Base-by-base conservation (phyloP, 352 stramenopile genomes). In the Phytophthora palmivora region DNA sequence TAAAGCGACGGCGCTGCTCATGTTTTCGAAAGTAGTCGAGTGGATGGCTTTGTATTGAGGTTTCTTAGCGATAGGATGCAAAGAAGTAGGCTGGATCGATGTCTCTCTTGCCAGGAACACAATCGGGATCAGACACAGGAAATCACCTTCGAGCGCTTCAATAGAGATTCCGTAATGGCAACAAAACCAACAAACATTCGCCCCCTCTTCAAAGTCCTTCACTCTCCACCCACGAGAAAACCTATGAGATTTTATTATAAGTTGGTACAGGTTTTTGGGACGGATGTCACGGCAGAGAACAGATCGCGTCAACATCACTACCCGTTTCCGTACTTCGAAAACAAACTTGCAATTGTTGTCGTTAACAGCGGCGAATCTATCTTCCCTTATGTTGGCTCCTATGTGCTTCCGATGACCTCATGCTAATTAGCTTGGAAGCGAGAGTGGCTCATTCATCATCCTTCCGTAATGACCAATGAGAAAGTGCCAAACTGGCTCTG, bases 211-310 rank as follows among this genome's bases (percentile, higher is more conserved):
- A 57, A 71, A 58, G 52, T 66, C 53, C 66, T 70, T 74, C 66
- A 74, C 66, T 74, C 50, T 74, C 60, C 54, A 70, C 45, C 49
- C 59, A 74, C 60, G 38, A 71, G 22, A 71, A 72, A 59, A 39
- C 48, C 66, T 64, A 10, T 14, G 6, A 32, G 53, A 69, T 7
- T 12, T 14, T 22, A 48, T 45, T 28, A 34, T 12, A 18, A 28
- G 6, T 42, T n/a, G 4, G 41, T 63, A 42, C 28, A 38, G 36
- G 26, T 51, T 34, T 18, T 32, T 1, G 15, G 30, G 47, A 57
- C 39, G 55, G 54, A 39, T 56, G 62, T 56, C 62, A 66, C 34
- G 14, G 2, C 21, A 5, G 6, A 18, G 1, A 15, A 5, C 22
- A 45, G 58, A 66, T 60, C n/a, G 34, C 49, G 58, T 60, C 58